These are phyloP conservation scores for Collybia mongolica DNA, from an alignment of 768 basidiomycete genomes.

Conservation along the genomic window DNA sequence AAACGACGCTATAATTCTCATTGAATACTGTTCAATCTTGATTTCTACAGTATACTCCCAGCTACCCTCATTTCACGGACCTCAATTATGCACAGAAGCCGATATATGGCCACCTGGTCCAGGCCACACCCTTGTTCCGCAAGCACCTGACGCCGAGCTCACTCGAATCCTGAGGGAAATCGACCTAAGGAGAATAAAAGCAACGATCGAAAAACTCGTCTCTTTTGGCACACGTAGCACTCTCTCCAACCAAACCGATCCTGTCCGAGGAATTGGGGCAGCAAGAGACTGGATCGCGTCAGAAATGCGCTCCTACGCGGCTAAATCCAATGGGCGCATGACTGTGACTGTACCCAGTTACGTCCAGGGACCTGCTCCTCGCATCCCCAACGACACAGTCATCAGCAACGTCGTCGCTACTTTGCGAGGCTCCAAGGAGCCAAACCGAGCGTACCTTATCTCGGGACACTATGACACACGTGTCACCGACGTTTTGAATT, in stretches of 20 bases:
- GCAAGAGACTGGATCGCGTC: conserved; percentile 55
- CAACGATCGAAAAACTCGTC: conserved; percentile 49
- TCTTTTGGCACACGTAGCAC: conserved; percentile 57
- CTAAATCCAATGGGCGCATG: conserved; percentile 38
- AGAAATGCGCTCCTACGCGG: conserved; percentile 39
- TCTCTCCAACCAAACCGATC: conserved; percentile 51
- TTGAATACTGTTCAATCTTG: background rate
- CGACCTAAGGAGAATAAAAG: conserved; percentile 40
- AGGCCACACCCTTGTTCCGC: conserved; percentile 38
- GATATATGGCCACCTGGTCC: conserved; percentile 48
- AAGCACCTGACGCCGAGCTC: conserved; percentile 43
- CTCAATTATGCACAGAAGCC: background rate
- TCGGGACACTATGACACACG: conserved; percentile 58
- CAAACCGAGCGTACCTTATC: conserved; percentile 50
- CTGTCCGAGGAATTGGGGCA: conserved; percentile 51
- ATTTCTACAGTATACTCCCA: conserved; percentile 5
- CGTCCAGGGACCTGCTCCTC: conserved; percentile 33
- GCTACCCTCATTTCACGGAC: background rate
- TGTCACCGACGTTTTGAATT: conserved; percentile 35
- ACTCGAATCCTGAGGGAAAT: conserved; percentile 44
- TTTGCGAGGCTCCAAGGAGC: conserved; percentile 43
- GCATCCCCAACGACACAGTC: conserved; percentile 39
- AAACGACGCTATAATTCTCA: background rate
- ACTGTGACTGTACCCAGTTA: conserved; percentile 44
- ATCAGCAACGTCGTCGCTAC: conserved; percentile 54